Conservation (phyloP, 2,329 filamentous ascomycete species). For the Monosporascus sp. region DNA sequence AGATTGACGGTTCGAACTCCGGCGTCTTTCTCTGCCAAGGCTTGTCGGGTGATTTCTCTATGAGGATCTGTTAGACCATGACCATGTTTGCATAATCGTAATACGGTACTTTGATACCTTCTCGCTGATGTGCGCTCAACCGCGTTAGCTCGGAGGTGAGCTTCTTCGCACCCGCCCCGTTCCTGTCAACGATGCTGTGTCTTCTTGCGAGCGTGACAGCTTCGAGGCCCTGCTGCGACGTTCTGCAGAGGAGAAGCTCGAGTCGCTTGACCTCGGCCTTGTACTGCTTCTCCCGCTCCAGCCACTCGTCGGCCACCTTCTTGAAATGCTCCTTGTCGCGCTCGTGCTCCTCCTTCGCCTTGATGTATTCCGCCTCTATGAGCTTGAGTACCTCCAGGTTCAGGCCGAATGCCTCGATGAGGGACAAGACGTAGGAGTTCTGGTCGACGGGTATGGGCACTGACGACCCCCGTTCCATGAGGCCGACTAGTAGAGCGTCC, state of each 20-base stretch:
- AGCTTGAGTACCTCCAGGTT: slow-evolving; percentile 24
- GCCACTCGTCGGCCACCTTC: slow-evolving; percentile 32
- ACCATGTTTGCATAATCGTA: too few relatives aligned
- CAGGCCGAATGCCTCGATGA: slow-evolving; percentile 33
- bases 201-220: slow-evolving; percentile 39
- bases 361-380: slow-evolving; percentile 19
- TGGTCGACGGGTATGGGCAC: slow-evolving; percentile 34
- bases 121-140: slow-evolving; percentile 10
- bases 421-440: slow-evolving; percentile 36
- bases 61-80: not conserved
- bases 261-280: slow-evolving; percentile 35
- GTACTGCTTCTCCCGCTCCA: slow-evolving; percentile 31
- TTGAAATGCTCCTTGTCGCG: slow-evolving; percentile 31
- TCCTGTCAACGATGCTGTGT: slow-evolving; percentile 36
- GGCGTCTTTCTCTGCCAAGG: not conserved
- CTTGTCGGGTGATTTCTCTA: not conserved
- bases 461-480: slow-evolving; percentile 33
- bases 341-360: slow-evolving; percentile 23
- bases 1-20: not conserved
- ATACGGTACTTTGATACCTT: slow-evolving; percentile 3
- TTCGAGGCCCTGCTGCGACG: slow-evolving; percentile 34
- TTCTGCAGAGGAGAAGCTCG: slow-evolving; percentile 29
- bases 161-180: slow-evolving; percentile 20
- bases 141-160: slow-evolving; percentile 27
- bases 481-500: slow-evolving; percentile 35